Evolutionary conservation across 805 yeast genomes (phyloP), one percentile per base, ranked within the genome.

Genomic region (Priceomyces carsonii): DNA sequence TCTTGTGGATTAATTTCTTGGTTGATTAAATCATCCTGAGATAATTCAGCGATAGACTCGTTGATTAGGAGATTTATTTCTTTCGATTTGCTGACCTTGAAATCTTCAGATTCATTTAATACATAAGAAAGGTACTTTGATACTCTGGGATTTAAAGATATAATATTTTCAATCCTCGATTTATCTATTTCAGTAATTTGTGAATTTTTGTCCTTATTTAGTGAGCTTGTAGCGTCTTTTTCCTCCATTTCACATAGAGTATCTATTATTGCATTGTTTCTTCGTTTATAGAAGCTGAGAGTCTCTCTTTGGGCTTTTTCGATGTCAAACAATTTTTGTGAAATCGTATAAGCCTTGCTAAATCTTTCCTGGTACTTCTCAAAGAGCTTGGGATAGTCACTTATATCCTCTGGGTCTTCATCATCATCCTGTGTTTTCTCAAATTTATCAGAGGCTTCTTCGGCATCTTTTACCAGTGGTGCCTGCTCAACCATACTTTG

Each of bases 1-100:
- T 55, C 61, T 45, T 66, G 70, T 0, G 73, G 73, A 35, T 67
- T 68, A n/a, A 47, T 36, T 37, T 66, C 71, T 3, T 60, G 41
- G 9, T 47, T 39, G 20, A 55, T 56, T 26, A 61, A 42, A 35
- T 68, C 73, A 41, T 68, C 74, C 27, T 56, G 48, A 13, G 56
- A 43, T 14, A 66, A 45, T 9, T 66, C 74, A 2, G 72, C 61
- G 2, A 66, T 45, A 24, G 55, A 41, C 35, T 68, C 74, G n/a
- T 42, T 46, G n/a, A 65, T 42, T 16, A 55, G 52, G 7, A 66
- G 45, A 33, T 60, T 57, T 6, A 58, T 42, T 12, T 51, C 45
- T 23, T 46, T 44, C 5, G 45, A 43, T n/a, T 48, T 48, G 12
- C 48, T 45, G 5, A 60, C 33, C 10, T 24, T 32, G 6, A 42